phyloP scores from a whole-genome alignment of 768 basidiomycete species.

The Phaeolepiota aurea region DNA sequence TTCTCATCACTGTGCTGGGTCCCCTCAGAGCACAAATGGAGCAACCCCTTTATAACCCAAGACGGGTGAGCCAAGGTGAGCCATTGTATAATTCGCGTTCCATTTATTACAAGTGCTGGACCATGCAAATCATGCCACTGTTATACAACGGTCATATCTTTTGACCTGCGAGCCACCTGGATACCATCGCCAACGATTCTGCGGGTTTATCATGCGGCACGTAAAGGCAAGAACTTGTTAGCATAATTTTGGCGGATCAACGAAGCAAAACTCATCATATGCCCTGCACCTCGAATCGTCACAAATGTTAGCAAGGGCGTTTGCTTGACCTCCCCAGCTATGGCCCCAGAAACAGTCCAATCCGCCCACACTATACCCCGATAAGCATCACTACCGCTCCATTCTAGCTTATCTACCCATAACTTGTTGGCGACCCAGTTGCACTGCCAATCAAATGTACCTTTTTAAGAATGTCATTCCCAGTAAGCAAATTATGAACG shows the following conservation, averaged over 20 bases:
- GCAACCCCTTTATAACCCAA: no score
- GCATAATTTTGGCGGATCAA: conserved; percentile 1
- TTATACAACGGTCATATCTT: no score
- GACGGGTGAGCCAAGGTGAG: no score
- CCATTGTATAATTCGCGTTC: no score
- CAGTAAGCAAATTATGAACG: not conserved
- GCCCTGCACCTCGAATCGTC: conserved; percentile 36
- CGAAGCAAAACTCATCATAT: conserved; percentile 41
- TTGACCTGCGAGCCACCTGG: conserved; percentile 40
- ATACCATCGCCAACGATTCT: conserved; percentile 55
- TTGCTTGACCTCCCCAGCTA: conserved; percentile 39
- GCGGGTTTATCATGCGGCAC: conserved; percentile 65
- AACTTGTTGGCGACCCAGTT: conserved; percentile 72
- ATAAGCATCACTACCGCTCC: conserved; percentile 57
- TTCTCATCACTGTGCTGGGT: no score
- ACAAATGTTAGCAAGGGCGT: conserved; percentile 25
- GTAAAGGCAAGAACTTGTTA: conserved; percentile 22
- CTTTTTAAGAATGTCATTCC: not conserved
- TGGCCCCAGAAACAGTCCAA: conserved; percentile 45
- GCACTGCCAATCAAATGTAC: conserved; percentile 70
- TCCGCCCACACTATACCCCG: conserved; percentile 36
- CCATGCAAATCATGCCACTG: no score
- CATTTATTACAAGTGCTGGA: no score
- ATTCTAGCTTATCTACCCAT: conserved; percentile 69
- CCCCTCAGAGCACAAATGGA: no score